phyloP scores from a whole-genome alignment of 1,139 yeast genomes.

The Trichomonascaceae sp. region DNA sequence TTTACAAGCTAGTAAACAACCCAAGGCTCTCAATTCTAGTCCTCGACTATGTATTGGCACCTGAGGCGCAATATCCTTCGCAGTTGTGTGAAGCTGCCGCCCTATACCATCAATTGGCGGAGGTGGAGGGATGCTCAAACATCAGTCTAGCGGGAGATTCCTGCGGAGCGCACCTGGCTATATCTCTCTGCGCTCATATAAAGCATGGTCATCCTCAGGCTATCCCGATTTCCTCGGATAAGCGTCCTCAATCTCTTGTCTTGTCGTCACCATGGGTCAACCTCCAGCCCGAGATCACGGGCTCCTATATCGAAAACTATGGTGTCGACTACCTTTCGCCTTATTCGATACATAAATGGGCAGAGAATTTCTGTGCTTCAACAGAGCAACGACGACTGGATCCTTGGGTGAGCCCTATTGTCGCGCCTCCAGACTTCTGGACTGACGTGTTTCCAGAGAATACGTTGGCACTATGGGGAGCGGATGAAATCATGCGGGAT shows the following conservation, averaged over 20 bases:
- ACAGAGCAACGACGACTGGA: slow-evolving; percentile 1
- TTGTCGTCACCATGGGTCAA: slow-evolving; percentile 7
- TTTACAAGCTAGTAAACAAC: slow-evolving; percentile 28
- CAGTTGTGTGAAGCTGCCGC: slow-evolving; percentile 29
- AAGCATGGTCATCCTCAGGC: slow-evolving; percentile 12
- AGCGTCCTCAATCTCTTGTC: slow-evolving; percentile 5
- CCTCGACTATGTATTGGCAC: slow-evolving; percentile 30
- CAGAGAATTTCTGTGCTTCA: slow-evolving; percentile 1
- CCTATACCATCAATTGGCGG: slow-evolving; percentile 23
- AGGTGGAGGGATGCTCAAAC: slow-evolving; percentile 22
- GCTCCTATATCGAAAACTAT: slow-evolving; percentile 5
- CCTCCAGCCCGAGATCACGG: slow-evolving; percentile 3
- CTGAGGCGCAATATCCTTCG: slow-evolving; percentile 27
- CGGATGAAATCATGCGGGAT: slow-evolving; percentile 6
- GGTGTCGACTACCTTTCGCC: slow-evolving; percentile 5
- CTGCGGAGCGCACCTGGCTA: slow-evolving; percentile 32
- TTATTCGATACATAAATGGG: slow-evolving; percentile 4
- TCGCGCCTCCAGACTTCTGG: slow-evolving; percentile 5
- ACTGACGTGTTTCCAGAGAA: slow-evolving; percentile 5
- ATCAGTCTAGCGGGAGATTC: slow-evolving; percentile 34
- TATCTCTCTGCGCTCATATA: slow-evolving; percentile 27
- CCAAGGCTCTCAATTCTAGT: slow-evolving; percentile 21
- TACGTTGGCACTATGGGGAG: slow-evolving; percentile 6
- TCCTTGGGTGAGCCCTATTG: slow-evolving; percentile 6
- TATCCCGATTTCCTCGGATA: slow-evolving; percentile 2